Base-by-base conservation (phyloP, 2,329 filamentous ascomycete genomes). In the Huntiella bhutanensis region DNA sequence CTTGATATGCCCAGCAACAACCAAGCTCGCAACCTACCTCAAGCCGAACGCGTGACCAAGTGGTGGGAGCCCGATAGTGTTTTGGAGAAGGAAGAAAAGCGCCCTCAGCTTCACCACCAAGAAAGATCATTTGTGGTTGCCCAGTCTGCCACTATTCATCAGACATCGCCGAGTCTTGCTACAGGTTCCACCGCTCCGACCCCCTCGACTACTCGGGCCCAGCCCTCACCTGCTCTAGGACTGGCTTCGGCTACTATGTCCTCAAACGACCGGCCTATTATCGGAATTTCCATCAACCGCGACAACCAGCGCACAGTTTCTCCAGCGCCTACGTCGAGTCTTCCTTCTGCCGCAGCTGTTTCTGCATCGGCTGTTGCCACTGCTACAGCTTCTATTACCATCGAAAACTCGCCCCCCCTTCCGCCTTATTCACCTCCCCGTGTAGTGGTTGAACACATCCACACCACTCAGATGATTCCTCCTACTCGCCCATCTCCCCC, bases 401-500 rank as follows among this genome's bases (percentile, higher is more conserved):
- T 19, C 11, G 37, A 40, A 6, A 16, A 17, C 15, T 40, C 37
- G 5, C 15, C 22, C 10, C 37, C 65, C 28, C 71, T 73, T 2
- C 72, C 74, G 0, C 70, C 73, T 1, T 75, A 77, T 51, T 73
- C 71, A 8, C 65, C 69, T 0, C 62, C 66, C 0, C 60, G 64
- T 22, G 58, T 28, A 28, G 22, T 28, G 22, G 22, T 28, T 28
- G 22, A 28, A 28, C 22, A 28, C 3, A 28, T 28, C 2, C 22
- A 28, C 22, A 28, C 22, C 7, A 28, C 59, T 38, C 56, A 59
- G 5, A 56, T 58, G 22, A 54, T 60, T 2, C 56, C 68, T 34
- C 66, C 70, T 41, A 78, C 76, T 54, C 66, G 66, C 75, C 0
- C 15, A 32, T 43, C 28, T 10, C 61, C 37, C 54, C 57, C 7